Evolutionary conservation across 169 alveolate species (phyloP).

Genomic region (Eimeria zaria): DNA sequence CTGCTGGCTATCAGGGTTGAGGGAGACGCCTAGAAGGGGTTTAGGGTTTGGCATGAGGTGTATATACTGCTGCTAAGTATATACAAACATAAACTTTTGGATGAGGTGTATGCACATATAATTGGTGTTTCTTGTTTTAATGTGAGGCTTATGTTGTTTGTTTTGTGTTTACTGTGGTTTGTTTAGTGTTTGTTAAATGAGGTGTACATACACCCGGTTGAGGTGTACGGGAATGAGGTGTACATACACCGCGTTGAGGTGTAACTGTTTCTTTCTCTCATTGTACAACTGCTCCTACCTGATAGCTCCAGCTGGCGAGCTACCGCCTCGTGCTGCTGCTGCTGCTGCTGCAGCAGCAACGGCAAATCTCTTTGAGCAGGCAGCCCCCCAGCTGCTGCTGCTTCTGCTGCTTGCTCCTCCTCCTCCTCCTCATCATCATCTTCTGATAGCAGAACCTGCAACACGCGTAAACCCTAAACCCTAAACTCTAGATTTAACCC

Average conservation of each 20-base stretch:
- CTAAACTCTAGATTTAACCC: background rate
- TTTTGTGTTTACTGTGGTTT: background rate
- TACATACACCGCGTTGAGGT: too few relatives aligned
- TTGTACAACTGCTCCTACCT: background rate
- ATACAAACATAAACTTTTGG: background rate
- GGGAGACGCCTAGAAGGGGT: background rate
- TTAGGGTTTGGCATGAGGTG: background rate
- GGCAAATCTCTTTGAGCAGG: background rate
- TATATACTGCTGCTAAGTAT: background rate
- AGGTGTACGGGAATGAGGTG: too few relatives aligned
- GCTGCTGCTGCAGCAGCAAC: conserved; percentile 62
- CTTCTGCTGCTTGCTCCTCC: conserved; percentile 11
- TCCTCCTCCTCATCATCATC: conserved; percentile 67
- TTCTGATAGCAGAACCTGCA: conserved; percentile 75
- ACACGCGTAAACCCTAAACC: background rate
- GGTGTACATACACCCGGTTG: too few relatives aligned
- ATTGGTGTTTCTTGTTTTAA: background rate
- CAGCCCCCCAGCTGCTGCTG: background rate
- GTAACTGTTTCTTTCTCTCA: background rate
- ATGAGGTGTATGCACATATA: background rate
- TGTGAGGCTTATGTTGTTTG: too few relatives aligned
- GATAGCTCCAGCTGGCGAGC: conserved; percentile 31
- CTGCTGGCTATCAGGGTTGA: background rate
- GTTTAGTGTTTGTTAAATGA: too few relatives aligned
- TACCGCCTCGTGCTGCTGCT: conserved; percentile 44